These are phyloP conservation scores for Claviceps purpurea DNA, from an alignment of 2,329 filamentous ascomycete species.

Conservation along the genomic window DNA sequence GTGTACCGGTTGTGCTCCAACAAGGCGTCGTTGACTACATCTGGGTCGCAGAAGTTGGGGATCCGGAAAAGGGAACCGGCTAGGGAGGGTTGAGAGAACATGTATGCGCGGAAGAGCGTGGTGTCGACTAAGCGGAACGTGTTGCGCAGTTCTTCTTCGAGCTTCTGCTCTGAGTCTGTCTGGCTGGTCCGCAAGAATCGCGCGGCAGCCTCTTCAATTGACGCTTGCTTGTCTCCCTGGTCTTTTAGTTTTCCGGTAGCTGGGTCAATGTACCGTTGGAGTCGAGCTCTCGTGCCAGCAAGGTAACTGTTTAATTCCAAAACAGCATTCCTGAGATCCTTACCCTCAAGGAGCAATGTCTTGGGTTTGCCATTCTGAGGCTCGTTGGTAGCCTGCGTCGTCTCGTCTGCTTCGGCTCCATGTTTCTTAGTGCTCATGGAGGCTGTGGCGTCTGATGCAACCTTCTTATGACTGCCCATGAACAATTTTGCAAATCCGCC, in stretches of 20 bases:
- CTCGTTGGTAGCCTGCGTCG: slow-evolving; percentile 34
- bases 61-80: slow-evolving; percentile 87
- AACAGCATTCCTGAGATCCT: slow-evolving; percentile 71
- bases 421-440: slow-evolving; percentile 49
- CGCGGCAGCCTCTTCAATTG: slow-evolving; percentile 38
- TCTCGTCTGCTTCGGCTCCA: slow-evolving; percentile 41
- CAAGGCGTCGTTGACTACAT: slow-evolving; percentile 85
- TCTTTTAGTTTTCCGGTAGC: slow-evolving; percentile 48
- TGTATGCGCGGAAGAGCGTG: slow-evolving; percentile 84
- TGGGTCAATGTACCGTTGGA: slow-evolving; percentile 49
- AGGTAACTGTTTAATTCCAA: slow-evolving; percentile 77
- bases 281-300: slow-evolving; percentile 62
- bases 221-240: slow-evolving; percentile 27
- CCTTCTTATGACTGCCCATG: slow-evolving; percentile 32
- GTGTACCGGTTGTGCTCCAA: slow-evolving; percentile 81
- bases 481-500: slow-evolving; percentile 42
- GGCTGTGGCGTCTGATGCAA: slow-evolving; percentile 42
- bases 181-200: slow-evolving; percentile 36
- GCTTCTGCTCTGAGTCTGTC: slow-evolving; percentile 42
- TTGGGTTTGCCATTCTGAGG: slow-evolving; percentile 29
- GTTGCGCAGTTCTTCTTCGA: slow-evolving; percentile 57
- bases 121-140: slow-evolving; percentile 85
- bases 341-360: slow-evolving; percentile 47
- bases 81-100: slow-evolving; percentile 77
- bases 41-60: slow-evolving; percentile 92